phyloP scores from a whole-genome alignment of 768 basidiomycete species.

The Mycena indigotica region DNA sequence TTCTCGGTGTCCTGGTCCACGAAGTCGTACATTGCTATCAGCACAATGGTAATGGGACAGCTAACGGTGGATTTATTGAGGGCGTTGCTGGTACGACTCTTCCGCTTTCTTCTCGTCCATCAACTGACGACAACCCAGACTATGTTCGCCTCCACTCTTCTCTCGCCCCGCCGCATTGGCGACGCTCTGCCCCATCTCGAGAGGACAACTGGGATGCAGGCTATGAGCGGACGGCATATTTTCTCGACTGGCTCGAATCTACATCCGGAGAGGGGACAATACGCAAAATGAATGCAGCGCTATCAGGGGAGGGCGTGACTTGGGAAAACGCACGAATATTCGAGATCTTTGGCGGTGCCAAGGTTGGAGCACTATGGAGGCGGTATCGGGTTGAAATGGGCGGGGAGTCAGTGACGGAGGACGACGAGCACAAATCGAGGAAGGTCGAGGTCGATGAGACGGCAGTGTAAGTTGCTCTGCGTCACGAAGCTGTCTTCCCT shows the following conservation, averaged over 20 bases:
- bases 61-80: conserved; percentile 74
- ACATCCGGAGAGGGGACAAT: conserved; percentile 56
- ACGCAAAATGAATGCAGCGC: conserved; percentile 55
- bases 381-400: conserved; percentile 49
- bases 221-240: conserved; percentile 73
- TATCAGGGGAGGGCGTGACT: conserved; percentile 42
- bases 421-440: not conserved
- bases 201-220: conserved; percentile 69
- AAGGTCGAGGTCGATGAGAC: not conserved
- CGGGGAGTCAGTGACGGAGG: conserved; percentile 10
- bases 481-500: conserved; percentile 1
- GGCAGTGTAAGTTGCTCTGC: not conserved
- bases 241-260: conserved; percentile 68
- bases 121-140: conserved; percentile 43
- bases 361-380: conserved; percentile 60
- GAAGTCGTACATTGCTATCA: conserved; percentile 82
- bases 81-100: conserved; percentile 69
- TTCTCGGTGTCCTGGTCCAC: conserved; percentile 69
- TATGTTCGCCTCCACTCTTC: conserved; percentile 67
- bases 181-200: conserved; percentile 34
- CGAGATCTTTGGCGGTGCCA: conserved; percentile 50
- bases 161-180: conserved; percentile 74
- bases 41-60: conserved; percentile 59
- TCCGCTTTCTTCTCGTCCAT: not conserved
- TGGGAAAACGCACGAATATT: conserved; percentile 55